phyloP scores from a whole-genome alignment of 2,329 filamentous ascomycete species.

The Sporothrix pallida region DNA sequence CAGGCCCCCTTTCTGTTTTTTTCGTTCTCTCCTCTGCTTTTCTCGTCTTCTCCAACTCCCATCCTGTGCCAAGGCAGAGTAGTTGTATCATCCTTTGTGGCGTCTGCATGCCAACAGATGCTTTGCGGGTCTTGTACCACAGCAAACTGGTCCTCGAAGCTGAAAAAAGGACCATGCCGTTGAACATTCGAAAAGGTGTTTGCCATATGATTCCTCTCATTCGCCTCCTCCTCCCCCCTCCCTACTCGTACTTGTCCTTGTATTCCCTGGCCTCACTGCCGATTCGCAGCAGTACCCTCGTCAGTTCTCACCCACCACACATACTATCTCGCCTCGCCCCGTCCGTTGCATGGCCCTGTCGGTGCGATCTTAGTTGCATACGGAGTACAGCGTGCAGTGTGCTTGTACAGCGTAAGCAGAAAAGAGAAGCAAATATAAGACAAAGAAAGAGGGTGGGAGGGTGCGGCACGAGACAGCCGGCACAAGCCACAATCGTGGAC shows the following conservation, averaged over 20 bases:
- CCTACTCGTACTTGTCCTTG: neutral
- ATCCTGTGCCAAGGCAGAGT: slow-evolving; percentile 12
- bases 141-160: slow-evolving; percentile 19
- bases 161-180: neutral
- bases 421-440: neutral
- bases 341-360: slow-evolving; percentile 16
- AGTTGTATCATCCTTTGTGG: slow-evolving; percentile 2
- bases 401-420: neutral
- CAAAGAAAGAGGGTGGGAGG: neutral
- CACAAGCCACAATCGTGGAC: slow-evolving; percentile 21
- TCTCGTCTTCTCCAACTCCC: neutral
- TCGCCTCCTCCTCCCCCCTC: neutral
- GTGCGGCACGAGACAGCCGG: slow-evolving; percentile 15
- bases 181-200: too few species aligned
- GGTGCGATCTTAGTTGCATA: slow-evolving; percentile 25
- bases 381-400: neutral
- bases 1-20: neutral
- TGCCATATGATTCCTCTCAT: neutral
- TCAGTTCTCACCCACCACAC: slow-evolving; percentile 26
- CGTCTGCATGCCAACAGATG: slow-evolving; percentile 26
- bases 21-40: neutral
- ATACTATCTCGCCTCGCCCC: neutral
- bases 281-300: neutral
- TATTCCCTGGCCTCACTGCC: neutral
- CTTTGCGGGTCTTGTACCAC: slow-evolving; percentile 21